Percentiles rank a stretch among this genome's conserved stretches.
Evolutionary conservation across 73 alveolate genomes (phyloP).

Genomic region (Paramecium bursaria): DNA sequence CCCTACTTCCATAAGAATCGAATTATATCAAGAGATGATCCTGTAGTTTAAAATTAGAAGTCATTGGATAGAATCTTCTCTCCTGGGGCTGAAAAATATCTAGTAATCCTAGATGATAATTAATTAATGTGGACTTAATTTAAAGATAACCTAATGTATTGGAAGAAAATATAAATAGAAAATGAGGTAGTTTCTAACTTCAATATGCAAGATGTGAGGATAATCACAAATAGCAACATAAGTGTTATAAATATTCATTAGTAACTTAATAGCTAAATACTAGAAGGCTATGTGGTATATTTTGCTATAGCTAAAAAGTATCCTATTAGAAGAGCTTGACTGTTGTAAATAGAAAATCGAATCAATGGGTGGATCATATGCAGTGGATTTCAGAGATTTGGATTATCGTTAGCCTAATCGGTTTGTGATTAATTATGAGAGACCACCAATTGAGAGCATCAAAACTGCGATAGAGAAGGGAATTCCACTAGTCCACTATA

Average conservation of each 20-base stretch:
- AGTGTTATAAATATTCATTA: slow-evolving; percentile 15
- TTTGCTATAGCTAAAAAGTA: slow-evolving; percentile 56
- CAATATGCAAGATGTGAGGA: too few species aligned
- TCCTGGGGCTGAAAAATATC: slow-evolving; percentile 41
- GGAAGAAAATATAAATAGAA: neutral
- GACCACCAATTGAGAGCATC: slow-evolving; percentile 23
- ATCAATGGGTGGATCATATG: slow-evolving; percentile 35
- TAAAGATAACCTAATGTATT: slow-evolving; percentile 5
- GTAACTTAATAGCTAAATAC: neutral
- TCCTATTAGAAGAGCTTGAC: too few species aligned
- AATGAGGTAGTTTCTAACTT: slow-evolving; percentile 11
- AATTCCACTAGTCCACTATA: slow-evolving; percentile 26
- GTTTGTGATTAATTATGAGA: slow-evolving; percentile 8
- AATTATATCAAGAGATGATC: slow-evolving; percentile 19
- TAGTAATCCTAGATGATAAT: slow-evolving; percentile 50
- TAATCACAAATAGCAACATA: slow-evolving; percentile 19
- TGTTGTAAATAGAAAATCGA: too few species aligned
- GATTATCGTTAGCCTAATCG: neutral
- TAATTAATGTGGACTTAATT: slow-evolving; percentile 48
- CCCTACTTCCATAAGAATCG: slow-evolving; percentile 26
- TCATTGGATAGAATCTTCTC: slow-evolving; percentile 34
- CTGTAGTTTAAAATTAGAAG: slow-evolving; percentile 25
- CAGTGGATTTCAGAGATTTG: slow-evolving; percentile 1
- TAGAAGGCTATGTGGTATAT: slow-evolving; percentile 1
- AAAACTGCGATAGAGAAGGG: neutral